phyloP scores from a whole-genome alignment of 495 filamentous ascomycete species.

The Xylaria telfairii region DNA sequence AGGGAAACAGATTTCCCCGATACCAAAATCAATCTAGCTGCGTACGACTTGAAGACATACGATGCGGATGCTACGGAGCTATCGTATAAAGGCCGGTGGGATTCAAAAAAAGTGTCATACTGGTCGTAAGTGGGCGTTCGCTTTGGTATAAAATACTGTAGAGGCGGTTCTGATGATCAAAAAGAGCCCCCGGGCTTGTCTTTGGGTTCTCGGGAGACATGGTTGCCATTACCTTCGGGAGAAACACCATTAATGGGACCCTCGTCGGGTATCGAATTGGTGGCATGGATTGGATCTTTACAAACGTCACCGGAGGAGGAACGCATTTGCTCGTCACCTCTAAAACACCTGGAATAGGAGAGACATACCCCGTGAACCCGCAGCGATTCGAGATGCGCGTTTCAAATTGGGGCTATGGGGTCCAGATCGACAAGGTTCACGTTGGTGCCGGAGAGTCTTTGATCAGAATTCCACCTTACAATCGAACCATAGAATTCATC shows the following conservation, averaged over 20 bases:
- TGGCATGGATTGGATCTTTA: conserved; percentile 70
- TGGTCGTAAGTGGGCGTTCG: conserved; percentile 56
- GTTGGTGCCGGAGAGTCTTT: conserved; percentile 55
- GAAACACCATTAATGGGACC: conserved; percentile 59
- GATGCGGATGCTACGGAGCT: conserved; percentile 62
- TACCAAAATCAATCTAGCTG: conserved; percentile 50
- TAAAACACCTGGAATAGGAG: conserved; percentile 47
- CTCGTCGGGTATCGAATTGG: conserved; percentile 68
- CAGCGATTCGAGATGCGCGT: conserved; percentile 62
- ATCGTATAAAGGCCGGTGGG: conserved; percentile 75
- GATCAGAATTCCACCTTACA: conserved; percentile 56
- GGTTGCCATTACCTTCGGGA: conserved; percentile 68
- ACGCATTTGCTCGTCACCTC: conserved; percentile 66
- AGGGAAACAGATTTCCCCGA: conserved; percentile 52
- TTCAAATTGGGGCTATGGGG: conserved; percentile 71
- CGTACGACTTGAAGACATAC: conserved; percentile 55
- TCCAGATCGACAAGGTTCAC: conserved; percentile 65
- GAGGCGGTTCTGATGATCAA: background rate
- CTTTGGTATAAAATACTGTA: background rate
- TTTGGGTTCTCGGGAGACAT: conserved; percentile 69
- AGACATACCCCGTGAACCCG: conserved; percentile 48
- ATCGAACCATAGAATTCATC: conserved; percentile 68
- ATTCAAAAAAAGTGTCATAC: conserved; percentile 70
- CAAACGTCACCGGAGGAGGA: conserved; percentile 66
- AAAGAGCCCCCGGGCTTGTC: conserved; percentile 65